These are phyloP conservation scores for Fusarium aywerte DNA, from an alignment of 2,329 filamentous ascomycete species.

Conservation along the genomic window DNA sequence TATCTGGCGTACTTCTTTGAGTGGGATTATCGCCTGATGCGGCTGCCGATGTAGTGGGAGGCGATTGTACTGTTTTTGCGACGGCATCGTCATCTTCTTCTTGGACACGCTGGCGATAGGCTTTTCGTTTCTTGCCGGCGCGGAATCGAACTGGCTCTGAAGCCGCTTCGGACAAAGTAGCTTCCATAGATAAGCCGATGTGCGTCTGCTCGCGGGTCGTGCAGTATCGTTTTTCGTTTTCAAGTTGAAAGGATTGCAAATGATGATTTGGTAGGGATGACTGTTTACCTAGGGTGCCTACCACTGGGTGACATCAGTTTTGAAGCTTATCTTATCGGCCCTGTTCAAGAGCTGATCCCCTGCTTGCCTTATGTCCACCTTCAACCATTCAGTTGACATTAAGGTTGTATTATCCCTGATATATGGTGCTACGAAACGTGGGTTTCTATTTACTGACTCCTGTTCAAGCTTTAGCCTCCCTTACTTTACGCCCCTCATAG, in stretches of 20 bases:
- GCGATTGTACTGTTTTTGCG: slow-evolving; percentile 2
- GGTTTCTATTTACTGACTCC: not conserved
- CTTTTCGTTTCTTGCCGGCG: slow-evolving; percentile 68
- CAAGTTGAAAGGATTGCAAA: slow-evolving; percentile 8
- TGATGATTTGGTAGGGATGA: slow-evolving; percentile 3
- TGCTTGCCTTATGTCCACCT: slow-evolving; percentile 4
- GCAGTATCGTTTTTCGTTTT: not conserved
- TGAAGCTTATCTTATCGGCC: slow-evolving; percentile 34
- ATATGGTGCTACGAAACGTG: not conserved
- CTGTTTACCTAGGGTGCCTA: not conserved
- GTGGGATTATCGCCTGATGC: slow-evolving; percentile 10
- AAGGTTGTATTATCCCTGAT: slow-evolving; percentile 4
- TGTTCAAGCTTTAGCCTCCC: not conserved
- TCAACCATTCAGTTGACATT: slow-evolving; percentile 7
- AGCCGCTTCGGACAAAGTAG: slow-evolving; percentile 18
- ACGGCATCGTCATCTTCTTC: slow-evolving; percentile 45
- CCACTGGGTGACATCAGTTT: slow-evolving; percentile 32
- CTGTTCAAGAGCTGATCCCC: not conserved
- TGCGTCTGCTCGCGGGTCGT: not conserved
- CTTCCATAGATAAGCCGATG: slow-evolving; percentile 29
- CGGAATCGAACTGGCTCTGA: slow-evolving; percentile 63
- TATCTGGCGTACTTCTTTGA: slow-evolving; percentile 21
- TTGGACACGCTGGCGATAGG: slow-evolving; percentile 63
- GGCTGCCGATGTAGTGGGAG: slow-evolving; percentile 11
- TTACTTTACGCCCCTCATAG: not conserved